Evolutionary conservation across 2,329 filamentous ascomycete species (phyloP).

Genomic region (Fusarium sp.): DNA sequence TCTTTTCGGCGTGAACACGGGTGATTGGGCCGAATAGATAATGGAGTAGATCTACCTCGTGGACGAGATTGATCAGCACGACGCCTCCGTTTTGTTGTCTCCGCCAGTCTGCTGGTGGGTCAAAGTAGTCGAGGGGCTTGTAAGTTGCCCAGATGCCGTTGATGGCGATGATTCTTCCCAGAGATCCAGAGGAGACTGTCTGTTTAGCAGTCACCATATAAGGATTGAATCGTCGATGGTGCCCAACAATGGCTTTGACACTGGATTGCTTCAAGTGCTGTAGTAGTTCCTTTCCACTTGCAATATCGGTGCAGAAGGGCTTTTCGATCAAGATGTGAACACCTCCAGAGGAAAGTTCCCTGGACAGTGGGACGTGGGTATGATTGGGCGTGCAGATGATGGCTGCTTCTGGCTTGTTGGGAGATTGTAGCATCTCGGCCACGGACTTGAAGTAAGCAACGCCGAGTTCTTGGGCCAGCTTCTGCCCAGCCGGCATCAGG

Average conservation of each 20-base stretch:
- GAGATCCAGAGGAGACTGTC: slow-evolving; percentile 50
- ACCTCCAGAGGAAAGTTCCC: slow-evolving; percentile 58
- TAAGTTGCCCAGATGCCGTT: slow-evolving; percentile 65
- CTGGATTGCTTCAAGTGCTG: slow-evolving; percentile 40
- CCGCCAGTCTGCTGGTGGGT: slow-evolving; percentile 60
- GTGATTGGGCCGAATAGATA: slow-evolving; percentile 65
- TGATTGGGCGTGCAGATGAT: slow-evolving; percentile 71
- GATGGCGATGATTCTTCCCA: slow-evolving; percentile 63
- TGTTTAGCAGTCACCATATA: slow-evolving; percentile 63
- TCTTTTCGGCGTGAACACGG: slow-evolving; percentile 63
- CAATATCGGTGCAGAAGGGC: slow-evolving; percentile 60
- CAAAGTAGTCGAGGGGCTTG: slow-evolving; percentile 65
- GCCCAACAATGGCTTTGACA: slow-evolving; percentile 65
- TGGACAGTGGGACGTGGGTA: slow-evolving; percentile 64
- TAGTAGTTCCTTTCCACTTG: slow-evolving; percentile 49
- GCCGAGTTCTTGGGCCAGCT: slow-evolving; percentile 37
- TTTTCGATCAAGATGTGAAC: slow-evolving; percentile 70
- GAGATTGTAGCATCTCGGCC: slow-evolving; percentile 54
- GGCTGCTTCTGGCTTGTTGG: slow-evolving; percentile 61
- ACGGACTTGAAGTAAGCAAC: slow-evolving; percentile 49
- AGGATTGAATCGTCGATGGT: slow-evolving; percentile 70
- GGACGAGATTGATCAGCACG: slow-evolving; percentile 69
- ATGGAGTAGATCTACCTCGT: slow-evolving; percentile 70
- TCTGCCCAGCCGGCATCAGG: slow-evolving; percentile 33
- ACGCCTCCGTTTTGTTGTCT: slow-evolving; percentile 57